A percentile compares a stretch with the other conserved stretches of the same genome.
phyloP scores from a whole-genome alignment of 805 yeast genomes.

The baker's yeast (Saccharomyces cerevisiae) region DNA sequence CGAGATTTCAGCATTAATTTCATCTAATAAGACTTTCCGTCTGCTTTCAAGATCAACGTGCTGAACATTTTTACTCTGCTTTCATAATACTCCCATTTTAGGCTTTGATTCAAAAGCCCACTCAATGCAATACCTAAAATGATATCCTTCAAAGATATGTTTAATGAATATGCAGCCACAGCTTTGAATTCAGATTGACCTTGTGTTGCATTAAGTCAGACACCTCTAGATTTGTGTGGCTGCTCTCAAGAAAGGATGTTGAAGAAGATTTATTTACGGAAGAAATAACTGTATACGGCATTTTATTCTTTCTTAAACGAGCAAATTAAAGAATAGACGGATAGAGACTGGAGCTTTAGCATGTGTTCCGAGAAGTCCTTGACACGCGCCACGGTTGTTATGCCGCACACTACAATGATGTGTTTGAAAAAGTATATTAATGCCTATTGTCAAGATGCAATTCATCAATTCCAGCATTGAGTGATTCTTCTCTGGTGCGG shows the following conservation, averaged over 20 bases:
- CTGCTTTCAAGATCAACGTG: neutral
- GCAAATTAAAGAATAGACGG: neutral
- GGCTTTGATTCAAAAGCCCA: neutral
- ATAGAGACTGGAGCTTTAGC: neutral
- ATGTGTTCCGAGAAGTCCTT: neutral
- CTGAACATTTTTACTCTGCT: neutral
- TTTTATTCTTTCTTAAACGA: neutral
- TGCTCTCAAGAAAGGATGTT: neutral
- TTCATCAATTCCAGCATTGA: neutral
- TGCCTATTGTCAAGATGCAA: neutral
- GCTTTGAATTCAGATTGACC: neutral
- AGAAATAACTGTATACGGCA: neutral
- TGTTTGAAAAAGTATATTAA: neutral
- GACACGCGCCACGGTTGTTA: conserved; percentile 1
- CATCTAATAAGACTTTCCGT: too few species aligned
- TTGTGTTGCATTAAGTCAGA: neutral
- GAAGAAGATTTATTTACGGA: neutral
- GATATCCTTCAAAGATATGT: neutral
- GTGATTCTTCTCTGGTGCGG: neutral
- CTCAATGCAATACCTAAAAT: neutral
- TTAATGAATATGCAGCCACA: neutral
- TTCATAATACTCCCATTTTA: neutral
- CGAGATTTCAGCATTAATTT: too few species aligned
- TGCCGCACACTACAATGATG: neutral
- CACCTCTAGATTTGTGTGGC: neutral